phyloP scores from a whole-genome alignment of 2,329 filamentous ascomycete species.

The Ophiostoma piceae region DNA sequence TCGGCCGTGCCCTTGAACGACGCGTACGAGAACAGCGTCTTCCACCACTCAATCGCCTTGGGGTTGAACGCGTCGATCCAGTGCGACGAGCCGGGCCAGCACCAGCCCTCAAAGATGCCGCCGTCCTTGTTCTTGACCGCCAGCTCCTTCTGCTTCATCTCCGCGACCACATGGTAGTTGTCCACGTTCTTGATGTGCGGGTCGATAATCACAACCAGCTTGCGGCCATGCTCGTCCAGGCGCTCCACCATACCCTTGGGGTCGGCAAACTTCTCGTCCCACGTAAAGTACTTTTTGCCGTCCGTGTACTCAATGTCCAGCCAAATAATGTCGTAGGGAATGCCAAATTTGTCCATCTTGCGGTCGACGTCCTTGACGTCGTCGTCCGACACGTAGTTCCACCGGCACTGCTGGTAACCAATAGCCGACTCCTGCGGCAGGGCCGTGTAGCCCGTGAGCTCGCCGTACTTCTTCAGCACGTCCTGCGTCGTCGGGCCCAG shows the following conservation, averaged over 20 bases:
- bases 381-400: slow-evolving; percentile 97
- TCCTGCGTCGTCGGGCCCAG: slow-evolving; percentile 82
- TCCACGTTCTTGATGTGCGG: slow-evolving; percentile 94
- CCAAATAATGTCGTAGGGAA: slow-evolving; percentile 99
- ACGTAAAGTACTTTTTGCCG: slow-evolving; percentile 96
- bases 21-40: slow-evolving; percentile 77
- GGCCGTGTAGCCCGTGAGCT: slow-evolving; percentile 85
- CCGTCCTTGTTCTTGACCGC: slow-evolving; percentile 87
- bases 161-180: slow-evolving; percentile 68
- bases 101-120: slow-evolving; percentile 91
- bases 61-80: slow-evolving; percentile 97
- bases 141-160: slow-evolving; percentile 77
- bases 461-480: slow-evolving; percentile 74
- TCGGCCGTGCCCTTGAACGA: slow-evolving; percentile 77
- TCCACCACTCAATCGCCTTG: slow-evolving; percentile 89
- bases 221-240: slow-evolving; percentile 76
- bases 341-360: slow-evolving; percentile 91
- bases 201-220: slow-evolving; percentile 91
- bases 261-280: slow-evolving; percentile 84
- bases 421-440: slow-evolving; percentile 90
- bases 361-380: slow-evolving; percentile 95
- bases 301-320: slow-evolving; percentile 97
- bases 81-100: slow-evolving; percentile 94
- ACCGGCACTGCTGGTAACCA: slow-evolving; percentile 94
- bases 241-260: slow-evolving; percentile 84